A percentile compares a stretch with the other conserved stretches of the same genome.
Conservation (phyloP, 306 rosid species). For the Ziziphus jujuba region DNA sequence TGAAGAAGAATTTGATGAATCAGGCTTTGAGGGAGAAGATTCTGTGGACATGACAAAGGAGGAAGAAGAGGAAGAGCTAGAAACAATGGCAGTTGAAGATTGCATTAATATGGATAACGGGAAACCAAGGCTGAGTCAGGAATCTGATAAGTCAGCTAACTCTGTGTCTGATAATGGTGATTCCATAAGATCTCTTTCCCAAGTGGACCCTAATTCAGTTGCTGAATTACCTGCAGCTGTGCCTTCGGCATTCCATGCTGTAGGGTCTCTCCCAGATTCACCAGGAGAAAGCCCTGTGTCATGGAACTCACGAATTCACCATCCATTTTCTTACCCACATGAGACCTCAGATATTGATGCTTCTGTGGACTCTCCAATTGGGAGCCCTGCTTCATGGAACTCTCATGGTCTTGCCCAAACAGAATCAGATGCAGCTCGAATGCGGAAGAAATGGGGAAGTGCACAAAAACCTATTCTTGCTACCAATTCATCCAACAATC, state of each 20-base stretch:
- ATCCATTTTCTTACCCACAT: conserved; percentile 74
- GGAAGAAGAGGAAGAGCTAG: conserved; percentile 59
- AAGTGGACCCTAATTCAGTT: conserved; percentile 60
- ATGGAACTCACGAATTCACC: conserved; percentile 75
- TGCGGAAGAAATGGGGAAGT: conserved; percentile 99
- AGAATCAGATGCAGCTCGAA: conserved; percentile 86
- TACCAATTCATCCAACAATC: conserved; percentile 74
- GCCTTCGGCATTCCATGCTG: conserved; percentile 56
- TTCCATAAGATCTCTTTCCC: conserved; percentile 66
- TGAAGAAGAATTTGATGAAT: conserved; percentile 67
- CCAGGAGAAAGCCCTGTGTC: conserved; percentile 90
- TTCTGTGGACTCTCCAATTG: conserved; percentile 83
- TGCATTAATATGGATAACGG: conserved; percentile 52
- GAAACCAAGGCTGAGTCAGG: conserved; percentile 60
- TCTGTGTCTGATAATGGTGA: conserved; percentile 79
- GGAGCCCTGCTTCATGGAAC: conserved; percentile 97
- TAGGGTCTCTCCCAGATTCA: conserved; percentile 75
- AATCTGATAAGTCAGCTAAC: conserved; percentile 66
- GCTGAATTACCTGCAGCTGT: conserved; percentile 57
- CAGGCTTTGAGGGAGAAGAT: conserved; percentile 63
- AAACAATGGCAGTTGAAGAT: conserved; percentile 50
- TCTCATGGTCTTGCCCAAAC: conserved; percentile 73
- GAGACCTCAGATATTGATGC: conserved; percentile 93
- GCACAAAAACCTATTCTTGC: conserved; percentile 85
- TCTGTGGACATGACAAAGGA: conserved; percentile 49